These are phyloP conservation scores for Ceratobasidium sp. DNA, from an alignment of 1,284 basidiomycete genomes.

Conservation along the genomic window DNA sequence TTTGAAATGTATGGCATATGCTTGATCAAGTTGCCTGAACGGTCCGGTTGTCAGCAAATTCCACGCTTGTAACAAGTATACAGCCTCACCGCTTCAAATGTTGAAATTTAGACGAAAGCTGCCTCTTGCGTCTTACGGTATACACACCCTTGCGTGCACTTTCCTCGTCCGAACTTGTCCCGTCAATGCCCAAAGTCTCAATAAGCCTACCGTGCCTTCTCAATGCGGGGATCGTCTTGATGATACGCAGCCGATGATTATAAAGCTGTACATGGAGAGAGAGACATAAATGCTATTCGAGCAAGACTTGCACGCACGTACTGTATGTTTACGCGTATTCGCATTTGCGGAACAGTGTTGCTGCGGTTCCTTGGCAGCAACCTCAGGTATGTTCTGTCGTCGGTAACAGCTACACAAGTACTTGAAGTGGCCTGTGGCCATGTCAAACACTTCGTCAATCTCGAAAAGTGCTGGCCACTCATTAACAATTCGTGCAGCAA, in stretches of 20 bases:
- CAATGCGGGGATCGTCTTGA: background rate
- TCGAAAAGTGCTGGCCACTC: background rate
- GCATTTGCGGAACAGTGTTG: background rate
- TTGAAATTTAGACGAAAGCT: background rate
- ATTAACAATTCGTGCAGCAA: background rate
- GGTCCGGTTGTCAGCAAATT: too few relatives aligned
- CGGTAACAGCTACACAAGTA: background rate
- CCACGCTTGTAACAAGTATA: background rate
- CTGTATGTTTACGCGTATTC: background rate
- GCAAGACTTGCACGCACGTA: background rate
- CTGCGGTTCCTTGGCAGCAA: background rate
- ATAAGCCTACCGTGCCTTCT: background rate
- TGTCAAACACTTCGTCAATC: background rate
- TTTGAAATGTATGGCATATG: background rate
- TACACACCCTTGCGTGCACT: background rate
- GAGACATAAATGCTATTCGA: background rate
- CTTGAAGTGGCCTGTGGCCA: background rate
- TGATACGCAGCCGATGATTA: background rate
- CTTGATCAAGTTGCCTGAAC: background rate
- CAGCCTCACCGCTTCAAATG: background rate
- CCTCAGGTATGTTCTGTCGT: background rate
- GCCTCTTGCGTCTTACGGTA: background rate
- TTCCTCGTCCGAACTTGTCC: slow-evolving; percentile 4
- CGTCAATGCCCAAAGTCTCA: background rate
- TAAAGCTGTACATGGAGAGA: background rate